Conservation (phyloP, 2,329 filamentous ascomycete species). For the Cladorrhinum sp. region DNA sequence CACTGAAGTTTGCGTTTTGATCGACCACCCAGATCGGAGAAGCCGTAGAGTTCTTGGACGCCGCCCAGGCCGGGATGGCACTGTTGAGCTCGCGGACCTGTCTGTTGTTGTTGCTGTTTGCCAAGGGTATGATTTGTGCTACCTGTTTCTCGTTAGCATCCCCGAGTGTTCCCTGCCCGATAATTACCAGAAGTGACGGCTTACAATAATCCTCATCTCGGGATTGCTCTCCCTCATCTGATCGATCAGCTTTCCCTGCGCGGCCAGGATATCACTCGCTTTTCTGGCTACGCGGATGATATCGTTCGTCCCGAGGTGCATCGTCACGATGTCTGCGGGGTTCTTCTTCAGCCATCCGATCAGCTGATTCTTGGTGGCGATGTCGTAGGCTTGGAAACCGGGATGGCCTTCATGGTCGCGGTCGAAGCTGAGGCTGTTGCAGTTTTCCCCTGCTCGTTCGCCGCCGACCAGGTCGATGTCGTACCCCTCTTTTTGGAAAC, state of each 20-base stretch:
- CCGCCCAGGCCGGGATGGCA: not conserved
- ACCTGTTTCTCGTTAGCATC: not conserved
- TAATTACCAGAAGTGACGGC: not conserved
- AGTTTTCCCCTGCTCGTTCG: constrained; percentile 2
- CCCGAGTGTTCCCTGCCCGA: too few species aligned
- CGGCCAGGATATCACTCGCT: not conserved
- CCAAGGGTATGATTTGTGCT: constrained; percentile 4
- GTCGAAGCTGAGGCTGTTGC: not conserved
- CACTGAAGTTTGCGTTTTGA: not conserved
- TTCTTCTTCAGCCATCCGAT: not conserved
- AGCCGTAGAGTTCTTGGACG: not conserved
- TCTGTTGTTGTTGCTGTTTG: not conserved
- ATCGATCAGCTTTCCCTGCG: not conserved
- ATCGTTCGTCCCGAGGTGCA: constrained; percentile 3
- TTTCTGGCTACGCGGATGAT: not conserved
- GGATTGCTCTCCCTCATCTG: constrained; percentile 1
- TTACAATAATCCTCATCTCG: constrained; percentile 1
- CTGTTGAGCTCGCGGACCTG: not conserved
- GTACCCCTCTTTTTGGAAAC: not conserved
- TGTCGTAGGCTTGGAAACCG: not conserved
- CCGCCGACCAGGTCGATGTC: constrained; percentile 2
- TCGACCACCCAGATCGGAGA: constrained; percentile 11
- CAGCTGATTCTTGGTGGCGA: not conserved
- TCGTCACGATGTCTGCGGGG: not conserved
- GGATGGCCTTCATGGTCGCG: constrained; percentile 5